Conservation (phyloP, 352 stramenopile species). For the Pythium brachiatum region DNA sequence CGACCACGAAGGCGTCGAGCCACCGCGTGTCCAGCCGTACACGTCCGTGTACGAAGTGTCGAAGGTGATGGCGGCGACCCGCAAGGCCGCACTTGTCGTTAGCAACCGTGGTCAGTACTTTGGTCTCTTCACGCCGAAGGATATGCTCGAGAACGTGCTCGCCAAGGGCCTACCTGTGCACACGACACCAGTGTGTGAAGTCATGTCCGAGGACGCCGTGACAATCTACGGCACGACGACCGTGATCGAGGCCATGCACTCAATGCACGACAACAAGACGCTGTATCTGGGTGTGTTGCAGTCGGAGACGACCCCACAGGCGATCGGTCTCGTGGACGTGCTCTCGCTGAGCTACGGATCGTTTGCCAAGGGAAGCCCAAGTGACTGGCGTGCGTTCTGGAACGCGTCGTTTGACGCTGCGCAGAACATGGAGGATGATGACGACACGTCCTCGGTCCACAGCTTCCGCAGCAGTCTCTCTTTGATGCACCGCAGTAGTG, state of each 20-base stretch:
- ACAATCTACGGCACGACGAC: slow-evolving; percentile 65
- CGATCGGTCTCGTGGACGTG: slow-evolving; percentile 84
- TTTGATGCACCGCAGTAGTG: slow-evolving; percentile 34
- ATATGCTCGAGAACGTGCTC: slow-evolving; percentile 96
- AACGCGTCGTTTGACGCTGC: slow-evolving; percentile 83
- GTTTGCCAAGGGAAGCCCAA: slow-evolving; percentile 85
- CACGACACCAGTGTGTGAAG: slow-evolving; percentile 90
- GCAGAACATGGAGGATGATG: slow-evolving; percentile 56
- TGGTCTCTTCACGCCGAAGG: slow-evolving; percentile 97
- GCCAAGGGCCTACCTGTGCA: slow-evolving; percentile 91
- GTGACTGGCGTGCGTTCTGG: slow-evolving; percentile 89
- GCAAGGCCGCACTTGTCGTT: slow-evolving; percentile 94
- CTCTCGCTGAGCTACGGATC: slow-evolving; percentile 86
- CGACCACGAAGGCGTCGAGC: slow-evolving; percentile 72
- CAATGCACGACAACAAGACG: slow-evolving; percentile 87
- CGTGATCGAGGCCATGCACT: slow-evolving; percentile 86
- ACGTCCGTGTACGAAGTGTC: slow-evolving; percentile 93
- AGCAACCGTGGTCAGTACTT: slow-evolving; percentile 92
- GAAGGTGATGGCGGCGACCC: slow-evolving; percentile 91
- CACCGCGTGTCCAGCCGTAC: slow-evolving; percentile 78
- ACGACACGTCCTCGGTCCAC: slow-evolving; percentile 75
- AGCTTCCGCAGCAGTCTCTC: slow-evolving; percentile 83
- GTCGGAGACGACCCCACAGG: slow-evolving; percentile 57
- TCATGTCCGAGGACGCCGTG: slow-evolving; percentile 84
- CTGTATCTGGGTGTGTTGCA: slow-evolving; percentile 83